Conservation (phyloP, 164 flowering plant genomes). For the Sextonia rubra region DNA sequence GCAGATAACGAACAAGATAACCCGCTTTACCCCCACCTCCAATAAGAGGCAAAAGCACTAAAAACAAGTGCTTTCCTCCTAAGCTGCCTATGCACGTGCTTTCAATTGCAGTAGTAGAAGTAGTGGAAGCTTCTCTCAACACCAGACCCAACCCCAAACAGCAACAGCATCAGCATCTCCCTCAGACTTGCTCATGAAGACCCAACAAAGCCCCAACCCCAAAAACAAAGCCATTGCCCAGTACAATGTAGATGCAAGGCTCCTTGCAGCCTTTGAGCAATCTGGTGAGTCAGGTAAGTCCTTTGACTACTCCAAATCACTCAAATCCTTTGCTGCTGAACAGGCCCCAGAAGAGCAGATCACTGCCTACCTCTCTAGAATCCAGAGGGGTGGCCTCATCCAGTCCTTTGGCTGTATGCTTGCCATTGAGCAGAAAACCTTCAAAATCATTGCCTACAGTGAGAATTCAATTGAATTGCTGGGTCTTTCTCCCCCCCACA, state of each 20-base stretch:
- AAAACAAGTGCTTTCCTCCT: too few relatives aligned
- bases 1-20: too few relatives aligned
- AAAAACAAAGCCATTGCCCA: constrained; percentile 31
- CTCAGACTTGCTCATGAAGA: too few relatives aligned
- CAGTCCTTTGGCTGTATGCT: constrained; percentile 86
- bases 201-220: constrained; percentile 7
- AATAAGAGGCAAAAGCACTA: too few relatives aligned
- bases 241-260: constrained; percentile 57
- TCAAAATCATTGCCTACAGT: constrained; percentile 54
- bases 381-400: constrained; percentile 67
- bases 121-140: too few relatives aligned
- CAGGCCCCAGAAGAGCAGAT: constrained; percentile 51
- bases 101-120: too few relatives aligned
- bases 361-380: constrained; percentile 47
- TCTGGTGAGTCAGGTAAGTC: constrained; percentile 50
- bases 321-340: constrained; percentile 14
- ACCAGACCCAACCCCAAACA: too few relatives aligned
- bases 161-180: too few relatives aligned
- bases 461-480: constrained; percentile 57
- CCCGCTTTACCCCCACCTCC: too few relatives aligned
- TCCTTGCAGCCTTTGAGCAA: constrained; percentile 55
- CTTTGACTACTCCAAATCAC: constrained; percentile 52
- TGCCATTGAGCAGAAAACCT: constrained; percentile 58
- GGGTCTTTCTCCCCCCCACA: constrained; percentile 17
- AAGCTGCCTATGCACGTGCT: too few relatives aligned